These are phyloP conservation scores for Sphagnum contortum DNA, from an alignment of 225 moss, liverwort and hornwort species.

Conservation along the genomic window DNA sequence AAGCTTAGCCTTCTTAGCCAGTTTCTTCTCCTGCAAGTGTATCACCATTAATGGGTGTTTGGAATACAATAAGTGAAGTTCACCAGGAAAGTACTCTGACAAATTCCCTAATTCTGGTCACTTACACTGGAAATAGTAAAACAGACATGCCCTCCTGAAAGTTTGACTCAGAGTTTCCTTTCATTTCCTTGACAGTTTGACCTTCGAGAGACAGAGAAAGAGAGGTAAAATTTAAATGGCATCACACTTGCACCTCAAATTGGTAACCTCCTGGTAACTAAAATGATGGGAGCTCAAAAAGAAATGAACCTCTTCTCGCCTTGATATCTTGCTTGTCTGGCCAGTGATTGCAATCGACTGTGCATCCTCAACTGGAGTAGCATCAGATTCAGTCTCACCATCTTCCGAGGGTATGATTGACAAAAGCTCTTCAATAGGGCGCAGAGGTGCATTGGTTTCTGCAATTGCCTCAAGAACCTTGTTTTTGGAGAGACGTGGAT, in stretches of 20 bases:
- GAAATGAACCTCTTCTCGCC: constrained; percentile 5
- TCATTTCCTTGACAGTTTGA: no score
- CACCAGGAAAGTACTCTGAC: no score
- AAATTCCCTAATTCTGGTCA: no score
- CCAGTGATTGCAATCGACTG: background rate
- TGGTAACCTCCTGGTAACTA: no score
- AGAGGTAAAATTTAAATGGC: no score
- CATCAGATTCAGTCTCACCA: background rate
- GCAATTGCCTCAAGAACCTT: constrained; percentile 73
- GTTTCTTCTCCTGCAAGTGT: constrained; percentile 28
- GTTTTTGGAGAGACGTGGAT: constrained; percentile 47
- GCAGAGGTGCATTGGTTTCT: constrained; percentile 63
- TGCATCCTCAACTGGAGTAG: constrained; percentile 5
- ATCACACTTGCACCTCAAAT: no score
- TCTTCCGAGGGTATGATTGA: constrained; percentile 30
- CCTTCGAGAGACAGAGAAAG: no score
- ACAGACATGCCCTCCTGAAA: no score
- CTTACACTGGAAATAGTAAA: no score
- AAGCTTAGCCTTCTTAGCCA: constrained; percentile 17
- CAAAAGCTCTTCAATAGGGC: constrained; percentile 52
- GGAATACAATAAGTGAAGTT: no score
- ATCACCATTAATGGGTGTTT: constrained; percentile 5
- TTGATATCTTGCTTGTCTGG: constrained; percentile 3
- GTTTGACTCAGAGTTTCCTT: no score
- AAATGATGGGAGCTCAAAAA: no score